Percentiles rank a stretch among this genome's conserved stretches.
Evolutionary conservation across 148 eudicot genomes (phyloP).

Genomic region (Camellia japonica): DNA sequence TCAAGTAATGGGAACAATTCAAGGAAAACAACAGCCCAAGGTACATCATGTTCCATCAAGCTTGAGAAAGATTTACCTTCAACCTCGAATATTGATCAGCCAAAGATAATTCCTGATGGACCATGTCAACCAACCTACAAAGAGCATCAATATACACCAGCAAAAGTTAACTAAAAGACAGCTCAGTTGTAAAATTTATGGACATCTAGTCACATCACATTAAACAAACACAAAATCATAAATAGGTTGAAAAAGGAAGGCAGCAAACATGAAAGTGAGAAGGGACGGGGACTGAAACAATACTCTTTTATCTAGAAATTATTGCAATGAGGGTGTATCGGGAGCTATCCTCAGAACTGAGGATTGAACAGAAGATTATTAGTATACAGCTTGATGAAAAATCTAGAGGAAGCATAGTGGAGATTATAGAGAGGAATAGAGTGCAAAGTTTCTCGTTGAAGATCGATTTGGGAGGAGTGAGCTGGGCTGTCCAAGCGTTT

Average conservation of each 20-base stretch:
- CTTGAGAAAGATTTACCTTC: conserved; percentile 47
- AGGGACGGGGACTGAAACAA: no score
- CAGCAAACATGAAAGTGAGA: background rate
- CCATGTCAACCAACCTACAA: conserved; percentile 81
- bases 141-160: conserved; percentile 13
- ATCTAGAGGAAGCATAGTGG: no score
- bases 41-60: background rate
- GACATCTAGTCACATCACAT: background rate
- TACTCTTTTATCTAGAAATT: no score
- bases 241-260: background rate
- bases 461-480: no score
- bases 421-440: no score
- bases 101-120: conserved; percentile 86
- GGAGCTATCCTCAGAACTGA: no score
- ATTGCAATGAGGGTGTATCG: no score
- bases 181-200: background rate
- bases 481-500: no score
- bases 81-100: conserved; percentile 84
- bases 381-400: no score
- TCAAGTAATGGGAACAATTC: background rate
- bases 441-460: no score
- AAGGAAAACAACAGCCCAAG: background rate
- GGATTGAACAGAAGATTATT: no score
- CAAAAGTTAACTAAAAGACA: conserved; percentile 9
- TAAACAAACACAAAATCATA: background rate